These are phyloP conservation scores for Russula griseocarnosa DNA, from an alignment of 768 basidiomycete genomes.

Conservation along the genomic window DNA sequence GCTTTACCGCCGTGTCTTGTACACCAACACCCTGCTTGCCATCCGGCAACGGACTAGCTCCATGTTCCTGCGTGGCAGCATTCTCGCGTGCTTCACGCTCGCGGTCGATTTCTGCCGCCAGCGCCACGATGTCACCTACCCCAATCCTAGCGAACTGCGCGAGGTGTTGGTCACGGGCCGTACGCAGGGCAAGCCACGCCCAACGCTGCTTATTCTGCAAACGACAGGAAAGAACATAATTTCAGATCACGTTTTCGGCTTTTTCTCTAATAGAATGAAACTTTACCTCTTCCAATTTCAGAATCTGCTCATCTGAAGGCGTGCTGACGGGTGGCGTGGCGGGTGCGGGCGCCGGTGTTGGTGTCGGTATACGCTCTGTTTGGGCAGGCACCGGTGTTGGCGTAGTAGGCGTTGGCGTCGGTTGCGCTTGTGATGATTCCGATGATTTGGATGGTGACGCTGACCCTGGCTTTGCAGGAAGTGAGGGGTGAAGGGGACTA, in stretches of 20 bases:
- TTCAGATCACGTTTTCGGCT: not conserved
- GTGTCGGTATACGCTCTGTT: constrained; percentile 6
- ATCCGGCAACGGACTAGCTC: constrained; percentile 25
- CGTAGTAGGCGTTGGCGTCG: constrained; percentile 20
- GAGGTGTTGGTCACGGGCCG: constrained; percentile 66
- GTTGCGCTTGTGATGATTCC: constrained; percentile 37
- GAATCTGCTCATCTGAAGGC: constrained; percentile 47
- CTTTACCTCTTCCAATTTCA: constrained; percentile 59
- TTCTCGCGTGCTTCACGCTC: constrained; percentile 37
- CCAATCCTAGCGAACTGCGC: constrained; percentile 82
- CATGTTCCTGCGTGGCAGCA: constrained; percentile 31
- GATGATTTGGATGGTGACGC: constrained; percentile 33
- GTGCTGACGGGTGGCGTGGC: constrained; percentile 27
- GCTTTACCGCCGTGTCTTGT: constrained; percentile 11
- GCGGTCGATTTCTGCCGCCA: constrained; percentile 37
- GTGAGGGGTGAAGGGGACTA: constrained; percentile 27
- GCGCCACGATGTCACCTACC: constrained; percentile 56
- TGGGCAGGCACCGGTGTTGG: constrained; percentile 4
- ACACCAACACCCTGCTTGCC: constrained; percentile 6
- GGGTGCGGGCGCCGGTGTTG: constrained; percentile 6
- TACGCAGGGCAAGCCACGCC: constrained; percentile 78
- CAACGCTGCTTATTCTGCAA: constrained; percentile 68
- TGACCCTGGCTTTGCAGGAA: constrained; percentile 62
- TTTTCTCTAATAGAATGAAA: not conserved
- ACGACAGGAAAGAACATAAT: constrained; percentile 10